A percentile compares a stretch with the other conserved stretches of the same genome.
Conservation (phyloP, 495 filamentous ascomycete genomes). For the Podospora didyma region DNA sequence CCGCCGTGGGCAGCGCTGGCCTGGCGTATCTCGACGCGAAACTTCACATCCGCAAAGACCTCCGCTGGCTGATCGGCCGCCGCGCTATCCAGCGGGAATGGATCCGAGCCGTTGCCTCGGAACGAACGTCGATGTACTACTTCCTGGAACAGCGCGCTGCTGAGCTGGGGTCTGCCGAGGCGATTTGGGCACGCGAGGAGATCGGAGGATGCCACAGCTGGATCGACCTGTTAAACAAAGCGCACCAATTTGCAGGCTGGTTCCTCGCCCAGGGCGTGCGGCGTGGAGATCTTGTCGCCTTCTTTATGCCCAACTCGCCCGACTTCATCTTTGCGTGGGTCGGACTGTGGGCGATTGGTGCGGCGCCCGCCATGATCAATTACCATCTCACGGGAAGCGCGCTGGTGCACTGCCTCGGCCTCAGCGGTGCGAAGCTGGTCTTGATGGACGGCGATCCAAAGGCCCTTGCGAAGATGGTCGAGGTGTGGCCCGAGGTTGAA, state of each 20-base stretch:
- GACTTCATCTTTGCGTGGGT: constrained; percentile 60
- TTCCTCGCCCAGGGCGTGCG: constrained; percentile 57
- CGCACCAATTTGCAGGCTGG: constrained; percentile 62
- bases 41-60: constrained; percentile 60
- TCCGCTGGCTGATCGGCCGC: constrained; percentile 33
- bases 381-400: constrained; percentile 50
- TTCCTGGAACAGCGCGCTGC: constrained; percentile 55
- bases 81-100: constrained; percentile 34
- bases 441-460: constrained; percentile 62
- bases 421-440: constrained; percentile 53
- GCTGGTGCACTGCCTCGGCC: constrained; percentile 63
- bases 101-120: constrained; percentile 38
- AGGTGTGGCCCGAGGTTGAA: constrained; percentile 37
- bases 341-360: constrained; percentile 44
- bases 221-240: constrained; percentile 49
- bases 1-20: constrained; percentile 37
- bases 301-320: constrained; percentile 64
- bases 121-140: constrained; percentile 60
- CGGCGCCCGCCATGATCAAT: constrained; percentile 55
- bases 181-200: constrained; percentile 61
- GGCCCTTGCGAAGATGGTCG: constrained; percentile 53
- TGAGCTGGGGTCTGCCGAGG: constrained; percentile 43
- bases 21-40: constrained; percentile 69
- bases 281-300: constrained; percentile 62
- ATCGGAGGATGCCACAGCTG: constrained; percentile 55